Evolutionary conservation across 2,329 filamentous ascomycete genomes (phyloP).

Genomic region (Trichophyton equinum): DNA sequence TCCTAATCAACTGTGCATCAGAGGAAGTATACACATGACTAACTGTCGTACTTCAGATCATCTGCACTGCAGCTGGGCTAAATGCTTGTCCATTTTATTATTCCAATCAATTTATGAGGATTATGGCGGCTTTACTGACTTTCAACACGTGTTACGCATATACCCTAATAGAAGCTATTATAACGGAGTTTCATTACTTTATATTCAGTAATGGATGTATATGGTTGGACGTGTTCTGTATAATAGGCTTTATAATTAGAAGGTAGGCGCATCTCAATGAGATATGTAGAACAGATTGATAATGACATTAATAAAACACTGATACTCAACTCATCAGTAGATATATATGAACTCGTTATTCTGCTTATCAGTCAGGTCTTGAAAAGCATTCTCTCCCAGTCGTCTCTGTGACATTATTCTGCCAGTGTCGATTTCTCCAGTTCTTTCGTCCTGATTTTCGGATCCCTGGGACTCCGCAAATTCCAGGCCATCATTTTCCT

Average conservation of each 20-base stretch:
- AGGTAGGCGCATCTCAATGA: not conserved
- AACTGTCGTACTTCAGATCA: not conserved
- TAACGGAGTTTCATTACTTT: not conserved
- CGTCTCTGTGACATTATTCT: conserved; percentile 27
- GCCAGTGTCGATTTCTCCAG: conserved; percentile 14
- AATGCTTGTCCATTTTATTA: not conserved
- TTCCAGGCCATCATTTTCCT: conserved; percentile 15
- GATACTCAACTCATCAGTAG: conserved; percentile 28
- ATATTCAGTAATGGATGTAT: not conserved
- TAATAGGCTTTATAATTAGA: not conserved
- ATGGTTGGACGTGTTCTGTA: not conserved
- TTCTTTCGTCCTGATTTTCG: conserved; percentile 9
- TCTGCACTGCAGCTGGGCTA: too few species aligned
- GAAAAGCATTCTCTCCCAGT: conserved; percentile 30
- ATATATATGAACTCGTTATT: conserved; percentile 59
- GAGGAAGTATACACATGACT: not conserved
- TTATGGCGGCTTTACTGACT: not conserved
- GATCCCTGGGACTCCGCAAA: not conserved
- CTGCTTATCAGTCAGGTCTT: conserved; percentile 51
- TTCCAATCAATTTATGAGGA: not conserved
- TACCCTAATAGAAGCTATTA: not conserved
- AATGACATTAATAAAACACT: not conserved
- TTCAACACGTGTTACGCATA: not conserved
- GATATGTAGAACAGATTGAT: not conserved
- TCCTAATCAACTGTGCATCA: not conserved